phyloP scores from a whole-genome alignment of 805 yeast genomes.

The Cyberlindnera suaveolens region DNA sequence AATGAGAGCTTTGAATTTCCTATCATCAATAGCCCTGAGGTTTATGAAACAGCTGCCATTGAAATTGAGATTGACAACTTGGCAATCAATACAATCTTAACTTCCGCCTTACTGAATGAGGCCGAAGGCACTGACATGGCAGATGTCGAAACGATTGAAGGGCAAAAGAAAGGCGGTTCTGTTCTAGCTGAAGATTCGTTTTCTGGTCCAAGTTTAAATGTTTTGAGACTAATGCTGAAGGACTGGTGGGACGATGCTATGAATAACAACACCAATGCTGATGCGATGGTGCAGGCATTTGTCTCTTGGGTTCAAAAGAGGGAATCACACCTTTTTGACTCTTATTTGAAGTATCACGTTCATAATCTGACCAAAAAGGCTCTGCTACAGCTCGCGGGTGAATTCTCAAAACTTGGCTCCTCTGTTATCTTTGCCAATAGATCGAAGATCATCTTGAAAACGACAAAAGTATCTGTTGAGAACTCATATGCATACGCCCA shows the following conservation, averaged over 20 bases:
- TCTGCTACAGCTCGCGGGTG: conserved; percentile 71
- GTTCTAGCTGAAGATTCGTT: conserved; percentile 78
- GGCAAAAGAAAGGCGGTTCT: conserved; percentile 20
- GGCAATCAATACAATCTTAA: conserved; percentile 78
- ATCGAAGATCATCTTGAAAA: conserved; percentile 64
- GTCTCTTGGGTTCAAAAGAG: conserved; percentile 83
- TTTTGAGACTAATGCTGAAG: conserved; percentile 68
- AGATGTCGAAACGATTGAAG: conserved; percentile 34
- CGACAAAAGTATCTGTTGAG: conserved; percentile 72
- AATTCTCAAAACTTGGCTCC: conserved; percentile 75
- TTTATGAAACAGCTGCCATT: conserved; percentile 69
- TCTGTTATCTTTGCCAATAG: conserved; percentile 73
- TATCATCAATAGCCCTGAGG: conserved; percentile 66
- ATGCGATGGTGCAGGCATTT: conserved; percentile 72
- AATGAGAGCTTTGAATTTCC: conserved; percentile 64
- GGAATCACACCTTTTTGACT: conserved; percentile 68
- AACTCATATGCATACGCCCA: conserved; percentile 89
- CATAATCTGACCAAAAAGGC: conserved; percentile 83
- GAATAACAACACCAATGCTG: conserved; percentile 62
- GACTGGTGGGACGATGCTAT: conserved; percentile 94
- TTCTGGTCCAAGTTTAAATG: conserved; percentile 64
- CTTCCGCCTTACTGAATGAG: conserved; percentile 78
- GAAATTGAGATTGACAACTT: conserved; percentile 77
- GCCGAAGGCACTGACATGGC: conserved; percentile 82
- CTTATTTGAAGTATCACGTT: conserved; percentile 76